These are phyloP conservation scores for Diaporthe aspalathi DNA, from an alignment of 2,329 filamentous ascomycete genomes.

Conservation along the genomic window DNA sequence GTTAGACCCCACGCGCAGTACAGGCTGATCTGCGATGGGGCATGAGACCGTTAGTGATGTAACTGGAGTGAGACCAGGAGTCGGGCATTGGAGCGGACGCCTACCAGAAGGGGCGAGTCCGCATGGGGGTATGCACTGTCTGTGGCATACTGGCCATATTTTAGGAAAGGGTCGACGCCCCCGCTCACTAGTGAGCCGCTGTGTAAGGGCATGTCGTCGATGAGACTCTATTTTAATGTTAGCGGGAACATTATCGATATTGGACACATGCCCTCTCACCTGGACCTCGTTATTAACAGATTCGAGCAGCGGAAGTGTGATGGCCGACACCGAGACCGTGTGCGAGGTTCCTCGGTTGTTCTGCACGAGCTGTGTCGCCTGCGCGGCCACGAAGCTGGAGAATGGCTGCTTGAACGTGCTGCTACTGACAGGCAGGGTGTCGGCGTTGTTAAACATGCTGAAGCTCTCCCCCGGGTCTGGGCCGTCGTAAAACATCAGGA, in stretches of 20 bases:
- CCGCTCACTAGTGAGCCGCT: slow-evolving; percentile 43
- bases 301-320: slow-evolving; percentile 42
- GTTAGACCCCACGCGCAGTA: slow-evolving; percentile 45
- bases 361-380: slow-evolving; percentile 40
- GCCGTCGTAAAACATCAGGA: slow-evolving; percentile 47
- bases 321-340: slow-evolving; percentile 45
- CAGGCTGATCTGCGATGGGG: slow-evolving; percentile 43
- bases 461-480: slow-evolving; percentile 43
- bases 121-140: slow-evolving; percentile 48
- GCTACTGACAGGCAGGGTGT: slow-evolving; percentile 35
- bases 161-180: slow-evolving; percentile 47
- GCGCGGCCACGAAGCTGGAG: slow-evolving; percentile 37
- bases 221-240: not conserved
- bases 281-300: slow-evolving; percentile 43
- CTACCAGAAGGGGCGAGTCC: slow-evolving; percentile 44
- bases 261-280: slow-evolving; percentile 20
- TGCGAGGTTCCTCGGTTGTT: slow-evolving; percentile 45
- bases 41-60: not conserved
- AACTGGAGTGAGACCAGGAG: accelerated
- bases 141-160: slow-evolving; percentile 46
- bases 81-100: not conserved
- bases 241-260: not conserved
- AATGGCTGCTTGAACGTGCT: slow-evolving; percentile 37
- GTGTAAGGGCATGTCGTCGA: slow-evolving; percentile 22
- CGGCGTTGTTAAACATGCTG: slow-evolving; percentile 42